phyloP scores from a whole-genome alignment of 768 basidiomycete genomes.

The Rhizopogon vesiculosus region DNA sequence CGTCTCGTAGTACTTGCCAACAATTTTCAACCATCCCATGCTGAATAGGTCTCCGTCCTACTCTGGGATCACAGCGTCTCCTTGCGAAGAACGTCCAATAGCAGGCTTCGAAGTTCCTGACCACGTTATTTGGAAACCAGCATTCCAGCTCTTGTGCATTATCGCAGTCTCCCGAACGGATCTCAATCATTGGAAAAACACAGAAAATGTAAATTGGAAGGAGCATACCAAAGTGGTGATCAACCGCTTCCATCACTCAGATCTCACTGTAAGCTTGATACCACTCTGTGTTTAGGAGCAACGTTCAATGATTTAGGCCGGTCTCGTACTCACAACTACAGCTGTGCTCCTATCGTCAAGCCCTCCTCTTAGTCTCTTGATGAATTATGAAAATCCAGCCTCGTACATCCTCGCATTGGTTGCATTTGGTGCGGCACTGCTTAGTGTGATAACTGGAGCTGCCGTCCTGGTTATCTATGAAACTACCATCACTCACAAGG shows the following conservation, averaged over 20 bases:
- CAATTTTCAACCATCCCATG: too few relatives aligned
- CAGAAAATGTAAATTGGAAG: neutral
- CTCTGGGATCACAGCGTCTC: too few relatives aligned
- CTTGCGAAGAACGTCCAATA: too few relatives aligned
- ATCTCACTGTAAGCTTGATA: too few relatives aligned
- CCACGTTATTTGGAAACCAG: neutral
- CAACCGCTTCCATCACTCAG: neutral
- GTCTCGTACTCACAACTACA: neutral
- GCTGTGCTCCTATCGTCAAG: neutral
- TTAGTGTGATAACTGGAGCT: neutral
- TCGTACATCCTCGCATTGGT: neutral
- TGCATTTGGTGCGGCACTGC: neutral
- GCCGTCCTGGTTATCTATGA: neutral
- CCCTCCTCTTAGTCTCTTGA: neutral
- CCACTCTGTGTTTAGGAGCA: neutral
- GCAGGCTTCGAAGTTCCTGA: neutral
- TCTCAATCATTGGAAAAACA: neutral
- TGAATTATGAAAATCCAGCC: neutral
- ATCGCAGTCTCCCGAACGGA: neutral
- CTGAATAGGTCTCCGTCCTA: too few relatives aligned
- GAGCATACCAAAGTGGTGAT: neutral
- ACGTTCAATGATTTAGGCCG: neutral
- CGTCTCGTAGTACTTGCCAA: too few relatives aligned
- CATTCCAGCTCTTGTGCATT: neutral
- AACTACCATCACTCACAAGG: neutral